A percentile compares a stretch with the other conserved stretches of the same genome.
These are phyloP conservation scores for Catharanthus roseus DNA, from an alignment of 257 asterid genomes.

Conservation along the genomic window DNA sequence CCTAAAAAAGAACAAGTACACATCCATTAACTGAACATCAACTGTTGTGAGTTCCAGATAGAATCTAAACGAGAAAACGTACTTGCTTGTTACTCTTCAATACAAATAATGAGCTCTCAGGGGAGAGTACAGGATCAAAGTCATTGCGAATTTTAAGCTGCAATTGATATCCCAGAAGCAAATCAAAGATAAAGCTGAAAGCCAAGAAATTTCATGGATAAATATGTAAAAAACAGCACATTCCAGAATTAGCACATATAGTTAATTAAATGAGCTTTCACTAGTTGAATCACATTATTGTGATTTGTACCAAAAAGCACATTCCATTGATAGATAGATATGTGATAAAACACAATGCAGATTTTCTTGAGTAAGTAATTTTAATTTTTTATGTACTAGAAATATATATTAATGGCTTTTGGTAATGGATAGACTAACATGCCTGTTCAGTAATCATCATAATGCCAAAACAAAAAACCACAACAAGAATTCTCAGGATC, in stretches of 20 bases:
- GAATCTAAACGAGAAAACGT: constrained; percentile 27
- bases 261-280: not conserved
- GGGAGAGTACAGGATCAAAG: constrained; percentile 97
- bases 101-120: constrained; percentile 94
- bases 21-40: constrained; percentile 17
- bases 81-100: constrained; percentile 88
- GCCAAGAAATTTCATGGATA: constrained; percentile 1
- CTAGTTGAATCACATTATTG: not conserved
- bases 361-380: not conserved
- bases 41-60: constrained; percentile 8
- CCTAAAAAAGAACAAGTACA: constrained; percentile 40
- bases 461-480: constrained; percentile 1
- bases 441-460: not conserved
- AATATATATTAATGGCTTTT: not conserved
- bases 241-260: not conserved
- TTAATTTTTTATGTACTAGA: too few species aligned
- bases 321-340: not conserved
- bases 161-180: constrained; percentile 18
- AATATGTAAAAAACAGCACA: not conserved
- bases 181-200: constrained; percentile 3
- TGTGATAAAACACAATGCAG: not conserved
- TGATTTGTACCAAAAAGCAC: too few species aligned
- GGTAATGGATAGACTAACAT: not conserved
- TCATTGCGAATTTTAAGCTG: constrained; percentile 98
- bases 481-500: not conserved